Evolutionary conservation across 2,329 filamentous ascomycete species (phyloP).

Genomic region (Colletotrichum neosansevieriae): DNA sequence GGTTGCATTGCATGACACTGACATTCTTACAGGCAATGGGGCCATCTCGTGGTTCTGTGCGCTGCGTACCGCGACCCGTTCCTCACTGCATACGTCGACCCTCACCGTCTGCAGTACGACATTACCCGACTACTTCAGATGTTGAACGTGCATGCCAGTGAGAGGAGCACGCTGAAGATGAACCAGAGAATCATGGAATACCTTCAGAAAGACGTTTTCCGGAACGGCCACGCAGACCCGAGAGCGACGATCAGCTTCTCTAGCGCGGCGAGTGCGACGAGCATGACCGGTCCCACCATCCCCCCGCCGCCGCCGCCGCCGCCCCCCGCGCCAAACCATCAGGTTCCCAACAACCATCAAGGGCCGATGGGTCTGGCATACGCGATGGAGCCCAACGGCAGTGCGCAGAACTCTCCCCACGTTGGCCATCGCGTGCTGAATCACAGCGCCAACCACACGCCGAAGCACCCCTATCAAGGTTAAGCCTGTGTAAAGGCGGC

Average conservation of each 20-base stretch:
- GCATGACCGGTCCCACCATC: constrained; percentile 15
- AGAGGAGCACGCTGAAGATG: constrained; percentile 78
- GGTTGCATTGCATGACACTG: too few species aligned
- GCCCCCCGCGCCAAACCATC: constrained; percentile 5
- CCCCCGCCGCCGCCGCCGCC: constrained; percentile 19
- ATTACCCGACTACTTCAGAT: constrained; percentile 82
- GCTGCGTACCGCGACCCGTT: constrained; percentile 79
- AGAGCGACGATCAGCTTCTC: constrained; percentile 55
- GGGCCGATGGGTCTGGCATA: constrained; percentile 32
- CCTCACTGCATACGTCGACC: constrained; percentile 69
- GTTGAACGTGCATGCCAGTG: constrained; percentile 75
- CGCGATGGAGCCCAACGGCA: constrained; percentile 29
- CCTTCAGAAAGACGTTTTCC: constrained; percentile 61
- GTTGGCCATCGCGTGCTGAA: constrained; percentile 27
- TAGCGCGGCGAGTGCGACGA: constrained; percentile 49
- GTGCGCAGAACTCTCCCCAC: constrained; percentile 31
- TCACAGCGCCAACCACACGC: constrained; percentile 13
- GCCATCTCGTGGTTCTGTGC: constrained; percentile 91
- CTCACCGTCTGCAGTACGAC: constrained; percentile 67
- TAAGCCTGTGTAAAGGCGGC: constrained; percentile 12
- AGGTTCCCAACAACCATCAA: constrained; percentile 1
- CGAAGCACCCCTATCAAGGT: constrained; percentile 23
- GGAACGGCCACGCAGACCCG: constrained; percentile 44
- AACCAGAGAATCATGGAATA: constrained; percentile 81
- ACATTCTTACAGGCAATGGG: constrained; percentile 81